Base-by-base conservation (phyloP, 1,284 basidiomycete species). In the Wolfiporia cocos region DNA sequence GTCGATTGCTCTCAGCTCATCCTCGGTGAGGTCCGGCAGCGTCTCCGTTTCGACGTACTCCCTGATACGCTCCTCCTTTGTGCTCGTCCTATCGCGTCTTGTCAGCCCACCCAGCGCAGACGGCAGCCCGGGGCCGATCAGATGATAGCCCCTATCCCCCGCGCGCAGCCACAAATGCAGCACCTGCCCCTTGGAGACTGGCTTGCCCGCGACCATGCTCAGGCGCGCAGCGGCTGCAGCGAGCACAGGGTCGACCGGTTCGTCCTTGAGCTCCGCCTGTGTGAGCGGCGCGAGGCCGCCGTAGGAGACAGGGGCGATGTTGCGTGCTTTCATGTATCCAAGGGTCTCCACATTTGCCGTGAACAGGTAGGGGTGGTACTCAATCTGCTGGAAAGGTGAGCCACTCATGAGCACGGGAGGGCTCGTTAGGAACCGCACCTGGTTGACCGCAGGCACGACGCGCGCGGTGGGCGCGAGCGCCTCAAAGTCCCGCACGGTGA, bases 351-450 rank as follows among this genome's bases (percentile, higher is more conserved):
- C 62, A 22, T 75, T 61, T 5, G 71, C 68, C 51, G 77, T 72
- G 67, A 73, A 81, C 32, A 89, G 65, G 60, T 91, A 87, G 4
- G 90, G 87, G 58, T 93, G 86, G 45, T 81, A 76, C 59, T 92
- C 88, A 43, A 92, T 79, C 86, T 84, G n/a, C n/a, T n/a, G n/a
- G n/a, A n/a, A n/a, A n/a, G n/a, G n/a, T n/a, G n/a, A n/a, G n/a
- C n/a, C n/a, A n/a, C n/a, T n/a, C n/a, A n/a, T n/a, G n/a, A n/a
- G n/a, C n/a, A n/a, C n/a, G n/a, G 33, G 33, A 19, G 6, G 26
- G 42, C 7, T 32, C 17, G 17, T n/a, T 5, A 14, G 23, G 14
- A 3, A 28, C 39, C 59, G 40, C 44, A 81, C 88, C 76, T 93
- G 91, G 58, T 93, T 92, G 12, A 88, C 78, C 3, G 78, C 76